Evolutionary conservation across 2,329 filamentous ascomycete species (phyloP), one percentile per base, ranked within the genome.

Genomic region (Cladosporium sp.): DNA sequence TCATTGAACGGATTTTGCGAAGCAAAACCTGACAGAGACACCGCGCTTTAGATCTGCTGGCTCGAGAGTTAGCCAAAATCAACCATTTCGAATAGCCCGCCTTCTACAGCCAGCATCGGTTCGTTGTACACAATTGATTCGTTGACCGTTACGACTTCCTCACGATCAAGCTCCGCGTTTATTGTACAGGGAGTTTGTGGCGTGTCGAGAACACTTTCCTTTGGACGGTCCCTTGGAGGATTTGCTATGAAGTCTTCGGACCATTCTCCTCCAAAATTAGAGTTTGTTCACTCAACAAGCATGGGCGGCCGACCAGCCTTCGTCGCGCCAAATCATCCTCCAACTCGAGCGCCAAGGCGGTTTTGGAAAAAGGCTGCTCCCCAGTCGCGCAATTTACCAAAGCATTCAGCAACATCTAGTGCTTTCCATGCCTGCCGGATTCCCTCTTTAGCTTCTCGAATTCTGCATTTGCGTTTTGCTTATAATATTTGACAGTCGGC

Each of bases 351-450:
- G 54, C 54, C 54, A 57, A 30, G 2, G 8, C 11, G 6, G 7
- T 32, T 18, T 24, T 24, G 34, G 54, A 32, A 34, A 57, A 32
- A 36, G 54, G 30, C 30, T 38, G 54, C 14, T 32, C 54, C 32
- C 14, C 18, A 7, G 34, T 12, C 28, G 28, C 28, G 7, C 14
- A 28, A 14, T 36, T 18, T 60, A 60, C 41, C 21, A 60, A 28
- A 44, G 21, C 58, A 36, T 60, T n/a, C 58, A 60, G 7, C 10
- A 47, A 12, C 36, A 32, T 60, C 36, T n/a, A 60, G 21, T 28
- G 58, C 58, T 60, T 36, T 28, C 58, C 58, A 60, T 60, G 58
- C 58, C 24, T 51, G 47, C 47, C 47, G 47, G 47, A 15, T 51
- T 15, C 47, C 47, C 24, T 51, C 47, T 51, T 51, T 51, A 51